Percentiles rank a stretch among this genome's conserved stretches.
Conservation (phyloP, 306 rosid genomes). For the Acmispon strigosus region DNA sequence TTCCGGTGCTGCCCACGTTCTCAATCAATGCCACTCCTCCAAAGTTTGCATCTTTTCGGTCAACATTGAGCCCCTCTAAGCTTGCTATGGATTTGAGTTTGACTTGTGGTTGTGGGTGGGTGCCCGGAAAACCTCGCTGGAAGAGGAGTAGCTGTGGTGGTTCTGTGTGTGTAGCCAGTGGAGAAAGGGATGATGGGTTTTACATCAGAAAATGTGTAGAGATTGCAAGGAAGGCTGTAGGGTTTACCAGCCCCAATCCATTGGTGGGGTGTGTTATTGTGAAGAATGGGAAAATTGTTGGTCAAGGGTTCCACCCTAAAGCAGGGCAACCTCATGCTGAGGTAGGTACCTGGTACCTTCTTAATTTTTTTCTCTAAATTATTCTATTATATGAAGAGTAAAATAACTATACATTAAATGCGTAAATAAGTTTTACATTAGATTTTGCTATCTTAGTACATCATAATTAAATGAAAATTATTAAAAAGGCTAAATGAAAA, state of each 20-base stretch:
- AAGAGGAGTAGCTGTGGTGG: not conserved
- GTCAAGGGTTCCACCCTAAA: conserved; percentile 90
- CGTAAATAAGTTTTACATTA: too few relatives aligned
- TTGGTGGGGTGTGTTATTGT: conserved; percentile 92
- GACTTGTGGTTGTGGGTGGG: not conserved
- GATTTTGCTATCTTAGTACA: too few relatives aligned
- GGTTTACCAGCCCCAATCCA: conserved; percentile 87
- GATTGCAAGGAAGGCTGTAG: conserved; percentile 67
- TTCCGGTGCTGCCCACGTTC: conserved; percentile 4
- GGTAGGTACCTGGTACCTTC: conserved; percentile 25
- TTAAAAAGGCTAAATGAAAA: too few relatives aligned
- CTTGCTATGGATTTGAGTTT: not conserved
- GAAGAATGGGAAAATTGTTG: conserved; percentile 64
- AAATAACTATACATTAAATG: too few relatives aligned
- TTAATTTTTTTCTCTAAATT: not conserved
- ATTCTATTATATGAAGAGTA: not conserved
- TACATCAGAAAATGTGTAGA: conserved; percentile 72
- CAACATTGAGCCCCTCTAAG: conserved; percentile 4
- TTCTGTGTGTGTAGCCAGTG: conserved; percentile 17
- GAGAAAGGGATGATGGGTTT: conserved; percentile 44
- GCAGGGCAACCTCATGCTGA: conserved; percentile 90
- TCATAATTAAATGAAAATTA: too few relatives aligned
- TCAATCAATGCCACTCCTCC: conserved; percentile 15
- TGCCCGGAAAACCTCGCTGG: conserved; percentile 6
- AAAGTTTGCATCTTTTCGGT: not conserved